phyloP scores from a whole-genome alignment of 371 early-diverging fungal genomes.

The Rhizopus arrhizus region DNA sequence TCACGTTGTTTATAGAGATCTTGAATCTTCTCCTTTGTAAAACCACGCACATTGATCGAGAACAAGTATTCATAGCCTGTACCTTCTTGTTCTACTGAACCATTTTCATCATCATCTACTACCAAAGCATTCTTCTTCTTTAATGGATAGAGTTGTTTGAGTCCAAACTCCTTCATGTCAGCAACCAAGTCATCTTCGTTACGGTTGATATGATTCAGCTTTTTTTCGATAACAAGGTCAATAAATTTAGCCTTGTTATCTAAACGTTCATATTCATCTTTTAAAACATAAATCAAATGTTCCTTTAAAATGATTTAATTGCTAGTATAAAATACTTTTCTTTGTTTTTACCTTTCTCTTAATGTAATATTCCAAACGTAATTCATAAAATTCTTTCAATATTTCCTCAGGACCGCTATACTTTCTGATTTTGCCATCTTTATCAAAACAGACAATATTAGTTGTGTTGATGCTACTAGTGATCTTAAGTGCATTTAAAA shows the following conservation, averaged over 20 bases:
- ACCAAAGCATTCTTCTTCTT: slow-evolving; percentile 51
- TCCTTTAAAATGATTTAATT: slow-evolving; percentile 27
- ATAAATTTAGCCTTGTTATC: slow-evolving; percentile 97
- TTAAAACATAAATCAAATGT: slow-evolving; percentile 71
- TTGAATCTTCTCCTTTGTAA: slow-evolving; percentile 91
- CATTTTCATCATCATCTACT: slow-evolving; percentile 46
- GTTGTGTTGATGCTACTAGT: slow-evolving; percentile 70
- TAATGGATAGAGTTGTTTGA: slow-evolving; percentile 60
- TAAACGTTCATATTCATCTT: slow-evolving; percentile 74
- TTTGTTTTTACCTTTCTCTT: slow-evolving; percentile 82
- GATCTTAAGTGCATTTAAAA: slow-evolving; percentile 88
- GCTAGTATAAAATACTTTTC: background rate
- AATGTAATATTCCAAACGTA: slow-evolving; percentile 87
- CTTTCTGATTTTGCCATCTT: slow-evolving; percentile 85
- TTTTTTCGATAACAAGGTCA: slow-evolving; percentile 85
- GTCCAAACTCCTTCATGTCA: slow-evolving; percentile 78
- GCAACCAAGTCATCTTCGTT: slow-evolving; percentile 79
- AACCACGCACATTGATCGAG: slow-evolving; percentile 89
- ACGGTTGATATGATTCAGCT: slow-evolving; percentile 86
- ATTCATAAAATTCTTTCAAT: slow-evolving; percentile 88
- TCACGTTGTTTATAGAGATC: slow-evolving; percentile 77
- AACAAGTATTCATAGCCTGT: slow-evolving; percentile 94
- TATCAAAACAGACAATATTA: slow-evolving; percentile 99
- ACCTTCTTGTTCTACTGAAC: slow-evolving; percentile 18
- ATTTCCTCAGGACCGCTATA: slow-evolving; percentile 87